Evolutionary conservation across 306 rosid genomes (phyloP), one percentile per base, ranked within the genome.

Genomic region (Begonia fuchsioides): DNA sequence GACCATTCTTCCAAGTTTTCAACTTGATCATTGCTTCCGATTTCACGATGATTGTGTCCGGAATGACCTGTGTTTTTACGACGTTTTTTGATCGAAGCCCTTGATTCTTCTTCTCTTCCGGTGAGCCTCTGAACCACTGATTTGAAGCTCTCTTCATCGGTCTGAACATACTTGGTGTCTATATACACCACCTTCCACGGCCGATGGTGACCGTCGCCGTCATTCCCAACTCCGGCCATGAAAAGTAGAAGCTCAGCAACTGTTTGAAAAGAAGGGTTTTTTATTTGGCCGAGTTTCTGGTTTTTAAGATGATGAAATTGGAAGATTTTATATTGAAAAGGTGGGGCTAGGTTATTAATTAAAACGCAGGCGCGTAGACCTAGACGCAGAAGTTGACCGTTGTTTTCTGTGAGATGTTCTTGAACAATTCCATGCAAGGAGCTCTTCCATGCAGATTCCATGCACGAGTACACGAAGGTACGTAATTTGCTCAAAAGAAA

Each of bases 41-140:
- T 41, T 41, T 41, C 45, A 41, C 12, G n/a, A 41, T 41, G 10
- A 1, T 41, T n/a, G 12, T 41, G 4, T 11, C 13, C 3, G 6
- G 12, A 10, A 41, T 41, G 13, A n/a, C 12, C 38, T 26, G 35
- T 6, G 35, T 3, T 26, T 26, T 26, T 26, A 54, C 4, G 9
- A 5, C 38, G 1, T 32, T 15, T 14, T 3, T 47, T 16, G 39
- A 41, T 51, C 3, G 82, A 72, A 56, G 35, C 35, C 35, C 35
- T 26, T 26, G 35, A 26, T 26, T 26, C 35, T 26, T 26, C 35
- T 26, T 76, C 84, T 43, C 71, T 78, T 9, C 93, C 95, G 1
- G 95, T 86, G 1, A 86, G 72, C 59, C 67, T 78, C 57, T 86
- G 95, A 16, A 81, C 95, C 60, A 78, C 82, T 1, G 82, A 59